Conservation (phyloP, 768 basidiomycete genomes). For the Fomitopsis serialis region DNA sequence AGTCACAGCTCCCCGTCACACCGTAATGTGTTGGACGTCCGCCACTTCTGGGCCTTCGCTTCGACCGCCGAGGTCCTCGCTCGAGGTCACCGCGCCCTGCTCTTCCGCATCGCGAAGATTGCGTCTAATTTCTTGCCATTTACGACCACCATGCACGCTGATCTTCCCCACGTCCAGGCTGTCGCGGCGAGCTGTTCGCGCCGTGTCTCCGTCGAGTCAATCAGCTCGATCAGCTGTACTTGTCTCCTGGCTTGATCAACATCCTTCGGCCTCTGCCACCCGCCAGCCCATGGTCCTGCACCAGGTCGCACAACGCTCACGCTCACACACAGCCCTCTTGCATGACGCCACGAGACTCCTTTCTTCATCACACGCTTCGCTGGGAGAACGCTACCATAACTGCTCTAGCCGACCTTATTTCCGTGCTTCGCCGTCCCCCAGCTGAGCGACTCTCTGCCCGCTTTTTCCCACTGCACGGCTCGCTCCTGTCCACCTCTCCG, state of each 20-base stretch:
- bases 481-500: background rate
- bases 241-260: background rate
- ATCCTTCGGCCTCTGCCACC: background rate
- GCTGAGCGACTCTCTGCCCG: background rate
- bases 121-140: no score
- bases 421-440: background rate
- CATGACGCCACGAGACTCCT: conserved; percentile 9
- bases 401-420: conserved; percentile 5
- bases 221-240: no score
- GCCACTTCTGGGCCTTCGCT: background rate
- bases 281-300: no score
- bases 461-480: background rate
- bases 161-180: no score
- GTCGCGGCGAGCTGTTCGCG: no score
- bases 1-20: background rate
- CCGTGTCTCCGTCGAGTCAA: no score
- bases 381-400: conserved; percentile 9
- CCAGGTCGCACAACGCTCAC: no score
- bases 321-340: background rate
- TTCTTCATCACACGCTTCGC: conserved; percentile 1
- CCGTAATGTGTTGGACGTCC: background rate
- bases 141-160: no score
- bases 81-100: no score
- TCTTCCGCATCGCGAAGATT: no score
- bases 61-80: no score